A percentile compares a stretch with the other conserved stretches of the same genome.
Conservation (phyloP, 2,329 filamentous ascomycete genomes). For the Cladosporium sp. region DNA sequence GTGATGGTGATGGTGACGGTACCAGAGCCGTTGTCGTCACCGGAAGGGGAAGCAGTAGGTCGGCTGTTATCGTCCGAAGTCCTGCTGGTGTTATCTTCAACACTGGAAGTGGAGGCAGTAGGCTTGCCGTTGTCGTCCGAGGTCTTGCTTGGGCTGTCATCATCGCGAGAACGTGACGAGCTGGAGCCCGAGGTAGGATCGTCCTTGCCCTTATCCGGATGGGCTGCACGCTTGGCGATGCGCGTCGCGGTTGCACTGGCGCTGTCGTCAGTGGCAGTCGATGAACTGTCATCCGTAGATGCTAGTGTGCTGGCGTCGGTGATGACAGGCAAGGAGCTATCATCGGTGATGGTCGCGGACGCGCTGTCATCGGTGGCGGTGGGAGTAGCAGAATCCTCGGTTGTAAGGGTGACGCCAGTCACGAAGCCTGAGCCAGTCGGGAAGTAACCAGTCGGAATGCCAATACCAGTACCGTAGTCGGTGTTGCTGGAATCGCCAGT, state of each 20-base stretch:
- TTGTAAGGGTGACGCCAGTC: not conserved
- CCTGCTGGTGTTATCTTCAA: conserved; percentile 3
- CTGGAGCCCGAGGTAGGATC: not conserved
- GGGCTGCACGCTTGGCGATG: not conserved
- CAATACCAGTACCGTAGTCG: conserved; percentile 2
- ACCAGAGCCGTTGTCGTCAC: not conserved
- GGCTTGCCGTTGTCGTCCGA: not conserved
- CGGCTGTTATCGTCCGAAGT: not conserved
- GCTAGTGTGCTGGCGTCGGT: not conserved
- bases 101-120: not conserved
- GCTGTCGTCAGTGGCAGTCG: not conserved
- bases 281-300: not conserved
- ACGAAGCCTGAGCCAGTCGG: not conserved
- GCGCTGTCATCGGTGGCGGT: conserved; percentile 1
- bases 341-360: not conserved
- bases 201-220: conserved; percentile 18
- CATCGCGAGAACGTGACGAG: not conserved
- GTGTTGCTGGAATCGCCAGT: conserved; percentile 4
- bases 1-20: conserved; percentile 5
- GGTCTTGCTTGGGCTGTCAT: not conserved
- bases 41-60: not conserved
- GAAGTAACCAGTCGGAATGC: not conserved
- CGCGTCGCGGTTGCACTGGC: not conserved
- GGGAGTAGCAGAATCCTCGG: not conserved
- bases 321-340: not conserved